Percentiles rank a stretch among this genome's conserved stretches.
These are phyloP conservation scores for Ascochyta koolunga DNA, from an alignment of 2,329 filamentous ascomycete genomes.

Conservation along the genomic window DNA sequence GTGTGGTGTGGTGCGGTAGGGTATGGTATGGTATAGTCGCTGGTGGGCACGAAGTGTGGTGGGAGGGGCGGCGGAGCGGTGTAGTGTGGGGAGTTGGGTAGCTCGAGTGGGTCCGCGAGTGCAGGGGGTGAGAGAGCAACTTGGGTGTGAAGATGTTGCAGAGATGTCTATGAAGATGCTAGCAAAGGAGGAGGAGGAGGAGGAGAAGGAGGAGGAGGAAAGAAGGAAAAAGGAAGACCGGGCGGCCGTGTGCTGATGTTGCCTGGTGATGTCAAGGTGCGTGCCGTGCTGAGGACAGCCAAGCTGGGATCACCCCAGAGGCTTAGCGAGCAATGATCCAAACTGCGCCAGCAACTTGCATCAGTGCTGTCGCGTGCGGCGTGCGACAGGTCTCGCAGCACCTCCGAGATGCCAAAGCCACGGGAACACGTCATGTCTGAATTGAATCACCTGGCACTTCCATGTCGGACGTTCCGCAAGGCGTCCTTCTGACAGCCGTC, in stretches of 20 bases:
- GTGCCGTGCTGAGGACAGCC: conserved; percentile 9
- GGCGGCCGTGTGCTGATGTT: conserved; percentile 10
- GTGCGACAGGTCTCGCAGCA: conserved; percentile 6
- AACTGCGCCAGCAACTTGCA: conserved; percentile 25
- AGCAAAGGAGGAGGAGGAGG: not conserved
- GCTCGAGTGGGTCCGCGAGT: not conserved
- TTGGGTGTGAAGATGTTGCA: not conserved
- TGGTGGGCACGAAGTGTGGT: conserved; percentile 8
- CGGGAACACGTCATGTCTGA: conserved; percentile 35
- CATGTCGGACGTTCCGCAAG: not conserved
- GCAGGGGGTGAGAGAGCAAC: not conserved
- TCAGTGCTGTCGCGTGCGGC: conserved; percentile 22
- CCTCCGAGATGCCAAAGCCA: conserved; percentile 14
- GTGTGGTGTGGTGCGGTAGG: conserved; percentile 14
- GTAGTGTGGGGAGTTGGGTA: conserved; percentile 9
- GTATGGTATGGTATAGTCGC: conserved; percentile 4
- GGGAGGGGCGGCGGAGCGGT: conserved; percentile 11
- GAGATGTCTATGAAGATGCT: not conserved
- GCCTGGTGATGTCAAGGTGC: conserved; percentile 17
- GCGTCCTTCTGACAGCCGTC: not conserved
- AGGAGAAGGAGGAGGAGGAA: no score
- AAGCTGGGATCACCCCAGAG: conserved; percentile 18
- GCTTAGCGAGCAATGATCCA: conserved; percentile 27
- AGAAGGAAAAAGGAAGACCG: not conserved
- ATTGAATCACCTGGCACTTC: not conserved